Evolutionary conservation across 2,329 filamentous ascomycete species (phyloP).

Genomic region (Penicillium vulpinum): DNA sequence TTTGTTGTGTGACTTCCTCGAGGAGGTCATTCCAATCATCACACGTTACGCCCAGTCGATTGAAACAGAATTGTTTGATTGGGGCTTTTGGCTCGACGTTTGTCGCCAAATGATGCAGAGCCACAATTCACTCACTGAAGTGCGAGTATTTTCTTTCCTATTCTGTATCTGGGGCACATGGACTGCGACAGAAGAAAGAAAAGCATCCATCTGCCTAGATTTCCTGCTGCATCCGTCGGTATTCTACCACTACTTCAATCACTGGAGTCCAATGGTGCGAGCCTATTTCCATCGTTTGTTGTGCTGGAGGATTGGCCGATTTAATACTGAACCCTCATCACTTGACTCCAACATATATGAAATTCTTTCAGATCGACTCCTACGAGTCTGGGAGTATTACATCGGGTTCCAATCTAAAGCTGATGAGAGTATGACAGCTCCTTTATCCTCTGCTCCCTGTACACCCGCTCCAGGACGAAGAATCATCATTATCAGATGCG

Average conservation of each 20-base stretch:
- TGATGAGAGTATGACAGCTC: slow-evolving; percentile 55
- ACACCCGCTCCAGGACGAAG: slow-evolving; percentile 80
- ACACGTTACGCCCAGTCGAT: slow-evolving; percentile 58
- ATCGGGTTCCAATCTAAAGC: slow-evolving; percentile 70
- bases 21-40: slow-evolving; percentile 72
- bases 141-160: slow-evolving; percentile 78
- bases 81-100: slow-evolving; percentile 82
- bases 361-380: slow-evolving; percentile 66
- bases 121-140: slow-evolving; percentile 86
- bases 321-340: slow-evolving; percentile 65
- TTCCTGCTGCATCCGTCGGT: slow-evolving; percentile 74
- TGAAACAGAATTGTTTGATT: slow-evolving; percentile 50
- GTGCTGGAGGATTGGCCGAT: slow-evolving; percentile 84
- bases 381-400: slow-evolving; percentile 75
- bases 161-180: slow-evolving; percentile 78
- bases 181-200: slow-evolving; percentile 64
- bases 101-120: slow-evolving; percentile 77
- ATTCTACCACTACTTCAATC: slow-evolving; percentile 82
- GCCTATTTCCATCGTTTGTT: slow-evolving; percentile 89
- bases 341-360: slow-evolving; percentile 71
- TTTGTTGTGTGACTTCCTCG: slow-evolving; percentile 85
- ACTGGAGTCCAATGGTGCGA: slow-evolving; percentile 94
- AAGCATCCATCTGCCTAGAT: slow-evolving; percentile 67
- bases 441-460: slow-evolving; percentile 76
- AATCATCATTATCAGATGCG: slow-evolving; percentile 85